A percentile compares a stretch with the other conserved stretches of the same genome.
phyloP scores from a whole-genome alignment of 345 rosid species.

The Kernera saxatilis region DNA sequence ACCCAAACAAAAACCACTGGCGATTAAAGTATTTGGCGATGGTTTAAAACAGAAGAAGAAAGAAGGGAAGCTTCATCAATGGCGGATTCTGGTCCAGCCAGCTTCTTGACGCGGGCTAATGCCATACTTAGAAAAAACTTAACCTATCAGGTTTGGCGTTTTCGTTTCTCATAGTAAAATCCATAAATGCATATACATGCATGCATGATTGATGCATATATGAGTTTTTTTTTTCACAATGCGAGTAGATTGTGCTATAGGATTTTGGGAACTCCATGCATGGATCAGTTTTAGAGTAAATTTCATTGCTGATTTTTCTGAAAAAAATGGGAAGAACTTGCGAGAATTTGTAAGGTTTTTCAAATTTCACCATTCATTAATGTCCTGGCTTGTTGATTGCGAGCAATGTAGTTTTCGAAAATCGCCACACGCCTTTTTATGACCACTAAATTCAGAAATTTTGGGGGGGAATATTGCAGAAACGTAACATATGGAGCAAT shows the following conservation, averaged over 20 bases:
- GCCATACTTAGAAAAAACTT: conserved; percentile 82
- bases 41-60: neutral
- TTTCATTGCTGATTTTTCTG: too few species aligned
- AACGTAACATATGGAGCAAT: conserved; percentile 58
- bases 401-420: too few species aligned
- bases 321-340: neutral
- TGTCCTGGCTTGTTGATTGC: too few species aligned
- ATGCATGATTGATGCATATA: neutral
- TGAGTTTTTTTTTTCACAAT: neutral
- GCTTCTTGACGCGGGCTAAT: conserved; percentile 66
- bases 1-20: too few species aligned
- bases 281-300: too few species aligned
- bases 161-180: neutral
- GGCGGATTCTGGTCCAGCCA: conserved; percentile 43
- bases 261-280: too few species aligned
- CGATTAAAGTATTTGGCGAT: neutral
- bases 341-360: neutral
- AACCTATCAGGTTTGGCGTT: conserved; percentile 59
- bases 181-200: neutral
- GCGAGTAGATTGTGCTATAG: too few species aligned
- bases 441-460: too few species aligned
- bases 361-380: too few species aligned
- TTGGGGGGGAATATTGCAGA: too few species aligned
- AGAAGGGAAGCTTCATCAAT: conserved; percentile 27
- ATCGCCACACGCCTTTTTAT: too few species aligned